phyloP scores from a whole-genome alignment of 257 asterid species.

The Solanum megistacrolobum region DNA sequence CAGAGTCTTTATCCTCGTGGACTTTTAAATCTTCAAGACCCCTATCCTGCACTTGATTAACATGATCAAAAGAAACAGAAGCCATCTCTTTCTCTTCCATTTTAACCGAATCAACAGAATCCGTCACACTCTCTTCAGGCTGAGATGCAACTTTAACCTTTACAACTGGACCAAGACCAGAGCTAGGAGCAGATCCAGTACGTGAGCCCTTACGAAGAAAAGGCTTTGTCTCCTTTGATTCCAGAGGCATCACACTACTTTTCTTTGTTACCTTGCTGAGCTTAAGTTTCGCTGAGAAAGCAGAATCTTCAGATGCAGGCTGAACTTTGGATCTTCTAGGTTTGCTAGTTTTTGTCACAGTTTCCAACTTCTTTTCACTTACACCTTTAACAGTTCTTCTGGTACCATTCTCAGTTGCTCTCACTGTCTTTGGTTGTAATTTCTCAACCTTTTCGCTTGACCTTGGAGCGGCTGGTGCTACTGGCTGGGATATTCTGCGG shows the following conservation, averaged over 20 bases:
- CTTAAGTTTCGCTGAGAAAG: constrained; percentile 48
- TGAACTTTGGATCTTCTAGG: constrained; percentile 41
- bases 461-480: constrained; percentile 32
- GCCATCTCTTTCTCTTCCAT: constrained; percentile 29
- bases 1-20: constrained; percentile 14
- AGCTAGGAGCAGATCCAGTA: constrained; percentile 23
- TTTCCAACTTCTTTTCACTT: constrained; percentile 46
- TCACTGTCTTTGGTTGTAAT: constrained; percentile 40
- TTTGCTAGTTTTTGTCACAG: constrained; percentile 38
- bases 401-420: constrained; percentile 28
- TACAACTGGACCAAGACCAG: constrained; percentile 10
- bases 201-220: constrained; percentile 80
- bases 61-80: constrained; percentile 28
- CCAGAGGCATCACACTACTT: constrained; percentile 87
- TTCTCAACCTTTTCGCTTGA: constrained; percentile 41
- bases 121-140: constrained; percentile 32
- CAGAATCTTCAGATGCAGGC: constrained; percentile 36
- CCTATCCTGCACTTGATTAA: constrained; percentile 34
- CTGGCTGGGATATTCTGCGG: constrained; percentile 59
- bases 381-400: constrained; percentile 35
- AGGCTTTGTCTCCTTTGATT: constrained; percentile 53
- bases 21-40: constrained; percentile 17
- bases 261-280: constrained; percentile 70
- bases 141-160: constrained; percentile 38
- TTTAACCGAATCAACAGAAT: constrained; percentile 17